These are phyloP conservation scores for Verticillium longisporum DNA, from an alignment of 2,329 filamentous ascomycete genomes.

Conservation along the genomic window DNA sequence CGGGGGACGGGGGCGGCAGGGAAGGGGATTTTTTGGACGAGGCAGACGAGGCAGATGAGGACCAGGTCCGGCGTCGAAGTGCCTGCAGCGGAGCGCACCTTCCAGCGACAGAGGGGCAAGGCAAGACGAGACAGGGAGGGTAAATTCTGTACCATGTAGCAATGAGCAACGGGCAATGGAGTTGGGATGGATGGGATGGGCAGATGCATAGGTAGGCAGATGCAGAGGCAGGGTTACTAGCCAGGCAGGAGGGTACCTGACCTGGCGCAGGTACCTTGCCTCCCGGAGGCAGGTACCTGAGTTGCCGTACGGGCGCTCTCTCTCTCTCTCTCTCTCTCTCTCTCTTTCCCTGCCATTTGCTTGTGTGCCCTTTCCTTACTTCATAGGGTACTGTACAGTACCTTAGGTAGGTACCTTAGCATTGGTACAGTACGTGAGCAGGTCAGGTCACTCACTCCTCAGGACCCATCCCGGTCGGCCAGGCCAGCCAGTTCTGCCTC, in stretches of 20 bases:
- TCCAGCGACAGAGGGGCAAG: background rate
- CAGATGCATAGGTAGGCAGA: background rate
- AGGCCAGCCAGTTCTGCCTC: background rate
- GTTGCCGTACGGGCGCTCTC: too few relatives aligned
- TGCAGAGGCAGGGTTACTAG: background rate
- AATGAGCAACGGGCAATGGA: too few relatives aligned
- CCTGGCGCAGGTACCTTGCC: too few relatives aligned
- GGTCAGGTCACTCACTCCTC: background rate
- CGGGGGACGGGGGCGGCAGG: background rate
- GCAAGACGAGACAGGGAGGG: background rate
- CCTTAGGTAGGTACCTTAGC: background rate
- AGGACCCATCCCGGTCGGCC: background rate
- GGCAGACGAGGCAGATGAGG: background rate
- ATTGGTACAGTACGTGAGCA: too few relatives aligned
- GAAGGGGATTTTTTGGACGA: background rate
- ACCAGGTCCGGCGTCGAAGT: background rate
- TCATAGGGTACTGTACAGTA: too few relatives aligned
- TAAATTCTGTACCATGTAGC: background rate
- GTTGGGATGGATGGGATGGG: background rate
- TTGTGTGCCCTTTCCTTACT: background rate
- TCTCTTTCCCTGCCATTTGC: too few relatives aligned
- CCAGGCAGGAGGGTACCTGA: too few relatives aligned
- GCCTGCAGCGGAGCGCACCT: background rate
- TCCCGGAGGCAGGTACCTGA: too few relatives aligned
- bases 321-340: too few relatives aligned